Percentiles rank a stretch among this genome's conserved stretches.
Evolutionary conservation across 768 basidiomycete genomes (phyloP).

Genomic region (Lactarius pseudohatsudake): DNA sequence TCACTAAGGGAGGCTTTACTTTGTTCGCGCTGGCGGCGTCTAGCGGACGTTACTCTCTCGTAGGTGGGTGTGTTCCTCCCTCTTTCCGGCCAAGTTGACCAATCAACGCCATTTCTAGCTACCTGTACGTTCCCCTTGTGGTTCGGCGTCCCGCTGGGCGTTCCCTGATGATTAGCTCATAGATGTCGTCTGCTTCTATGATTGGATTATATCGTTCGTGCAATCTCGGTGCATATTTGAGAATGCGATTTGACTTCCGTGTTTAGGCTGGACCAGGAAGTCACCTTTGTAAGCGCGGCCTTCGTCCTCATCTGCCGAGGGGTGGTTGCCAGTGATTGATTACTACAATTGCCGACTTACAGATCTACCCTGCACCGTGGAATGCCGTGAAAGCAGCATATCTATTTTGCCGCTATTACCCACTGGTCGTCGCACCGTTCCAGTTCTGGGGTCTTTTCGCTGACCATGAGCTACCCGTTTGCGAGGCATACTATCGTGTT

Average conservation of each 20-base stretch:
- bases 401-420: slow-evolving; percentile 26
- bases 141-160: background rate
- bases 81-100: background rate
- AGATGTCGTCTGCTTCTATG: slow-evolving; percentile 29
- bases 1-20: background rate
- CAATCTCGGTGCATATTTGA: background rate
- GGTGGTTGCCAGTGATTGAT: background rate
- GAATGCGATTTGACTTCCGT: no score
- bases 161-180: background rate
- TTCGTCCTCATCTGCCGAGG: background rate
- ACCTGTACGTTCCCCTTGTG: slow-evolving; percentile 14
- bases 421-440: slow-evolving; percentile 21
- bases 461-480: slow-evolving; percentile 5
- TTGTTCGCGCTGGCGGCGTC: background rate
- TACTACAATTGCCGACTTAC: background rate
- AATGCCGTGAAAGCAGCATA: slow-evolving; percentile 21
- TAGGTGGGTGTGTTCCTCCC: background rate
- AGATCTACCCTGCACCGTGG: slow-evolving; percentile 26
- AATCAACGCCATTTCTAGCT: slow-evolving; percentile 6
- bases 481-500: slow-evolving; percentile 6
- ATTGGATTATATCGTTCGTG: slow-evolving; percentile 29
- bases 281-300: slow-evolving; percentile 9
- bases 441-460: slow-evolving; percentile 15
- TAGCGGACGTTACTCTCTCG: slow-evolving; percentile 23
- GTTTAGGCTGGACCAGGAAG: slow-evolving; percentile 24